Evolutionary conservation across 2,329 filamentous ascomycete species (phyloP).

Genomic region (Alternaria longipes): DNA sequence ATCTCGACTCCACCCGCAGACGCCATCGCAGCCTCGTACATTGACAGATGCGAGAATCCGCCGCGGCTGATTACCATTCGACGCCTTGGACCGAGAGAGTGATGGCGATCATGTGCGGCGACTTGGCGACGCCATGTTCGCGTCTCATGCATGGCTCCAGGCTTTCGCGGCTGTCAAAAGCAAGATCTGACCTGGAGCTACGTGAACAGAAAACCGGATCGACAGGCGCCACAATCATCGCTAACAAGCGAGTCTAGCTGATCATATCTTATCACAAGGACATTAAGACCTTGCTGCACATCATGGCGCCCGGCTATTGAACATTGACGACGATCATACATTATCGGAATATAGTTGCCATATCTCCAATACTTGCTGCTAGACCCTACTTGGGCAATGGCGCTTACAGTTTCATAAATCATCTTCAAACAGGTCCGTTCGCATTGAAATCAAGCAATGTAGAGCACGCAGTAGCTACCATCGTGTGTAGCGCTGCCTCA

Average conservation of each 20-base stretch:
- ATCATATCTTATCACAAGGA: slow-evolving; percentile 20
- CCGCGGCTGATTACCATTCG: slow-evolving; percentile 1
- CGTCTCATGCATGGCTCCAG: slow-evolving; percentile 13
- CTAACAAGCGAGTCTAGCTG: slow-evolving; percentile 11
- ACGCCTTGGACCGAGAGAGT: slow-evolving; percentile 12
- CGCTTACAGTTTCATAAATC: slow-evolving; percentile 5
- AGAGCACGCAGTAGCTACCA: slow-evolving; percentile 5
- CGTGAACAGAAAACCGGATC: slow-evolving; percentile 20
- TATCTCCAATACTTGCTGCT: slow-evolving; percentile 20
- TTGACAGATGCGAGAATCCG: slow-evolving; percentile 13
- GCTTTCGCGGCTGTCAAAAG: slow-evolving; percentile 14
- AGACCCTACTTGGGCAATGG: slow-evolving; percentile 1
- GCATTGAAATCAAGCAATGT: slow-evolving; percentile 3
- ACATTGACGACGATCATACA: slow-evolving; percentile 28
- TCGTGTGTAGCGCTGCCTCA: slow-evolving; percentile 12
- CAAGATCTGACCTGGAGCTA: slow-evolving; percentile 17
- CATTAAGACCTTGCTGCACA: slow-evolving; percentile 19
- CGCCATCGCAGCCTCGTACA: slow-evolving; percentile 26
- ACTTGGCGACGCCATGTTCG: slow-evolving; percentile 11
- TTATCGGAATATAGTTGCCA: slow-evolving; percentile 25
- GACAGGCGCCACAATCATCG: slow-evolving; percentile 15
- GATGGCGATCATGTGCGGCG: slow-evolving; percentile 13
- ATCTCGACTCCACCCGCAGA: slow-evolving; percentile 9
- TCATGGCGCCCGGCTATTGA: slow-evolving; percentile 19
- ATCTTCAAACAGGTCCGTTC: slow-evolving; percentile 6